phyloP scores from a whole-genome alignment of 1,284 basidiomycete species.

The Puccinia triticina region DNA sequence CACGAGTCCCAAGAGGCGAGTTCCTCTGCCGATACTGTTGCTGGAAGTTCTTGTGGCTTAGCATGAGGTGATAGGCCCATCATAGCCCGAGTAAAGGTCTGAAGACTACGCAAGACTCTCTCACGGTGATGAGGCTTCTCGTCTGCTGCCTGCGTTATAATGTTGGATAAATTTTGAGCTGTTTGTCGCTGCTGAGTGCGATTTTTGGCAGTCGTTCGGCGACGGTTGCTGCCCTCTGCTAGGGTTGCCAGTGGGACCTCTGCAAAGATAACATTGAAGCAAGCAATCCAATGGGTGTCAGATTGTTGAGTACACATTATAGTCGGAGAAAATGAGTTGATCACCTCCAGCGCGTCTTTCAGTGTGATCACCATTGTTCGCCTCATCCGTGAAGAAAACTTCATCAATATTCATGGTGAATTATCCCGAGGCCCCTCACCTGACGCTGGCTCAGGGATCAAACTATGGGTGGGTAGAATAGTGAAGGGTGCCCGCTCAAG shows the following conservation, averaged over 20 bases:
- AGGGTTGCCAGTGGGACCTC: background rate
- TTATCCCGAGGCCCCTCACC: background rate
- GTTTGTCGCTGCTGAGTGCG: slow-evolving; percentile 3
- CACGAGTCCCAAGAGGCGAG: background rate
- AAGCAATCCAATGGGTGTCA: too few relatives aligned
- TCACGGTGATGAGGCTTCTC: slow-evolving; percentile 1
- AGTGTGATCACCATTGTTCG: background rate
- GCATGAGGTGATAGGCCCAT: background rate
- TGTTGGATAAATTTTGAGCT: background rate
- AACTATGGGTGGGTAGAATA: background rate
- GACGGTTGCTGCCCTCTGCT: background rate
- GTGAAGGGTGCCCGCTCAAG: background rate
- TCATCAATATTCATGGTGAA: slow-evolving; percentile 22
- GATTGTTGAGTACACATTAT: background rate
- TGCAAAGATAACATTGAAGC: background rate
- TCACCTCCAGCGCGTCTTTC: slow-evolving; percentile 5
- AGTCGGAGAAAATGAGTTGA: background rate
- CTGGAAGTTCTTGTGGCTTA: background rate
- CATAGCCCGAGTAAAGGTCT: slow-evolving; percentile 8
- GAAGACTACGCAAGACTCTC: background rate
- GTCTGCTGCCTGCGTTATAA: background rate
- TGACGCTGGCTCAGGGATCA: background rate
- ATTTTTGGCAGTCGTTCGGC: background rate
- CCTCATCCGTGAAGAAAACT: background rate
- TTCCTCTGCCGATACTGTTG: background rate